Evolutionary conservation across 2,329 filamentous ascomycete genomes (phyloP).

Genomic region (Diaporthe amygdali): DNA sequence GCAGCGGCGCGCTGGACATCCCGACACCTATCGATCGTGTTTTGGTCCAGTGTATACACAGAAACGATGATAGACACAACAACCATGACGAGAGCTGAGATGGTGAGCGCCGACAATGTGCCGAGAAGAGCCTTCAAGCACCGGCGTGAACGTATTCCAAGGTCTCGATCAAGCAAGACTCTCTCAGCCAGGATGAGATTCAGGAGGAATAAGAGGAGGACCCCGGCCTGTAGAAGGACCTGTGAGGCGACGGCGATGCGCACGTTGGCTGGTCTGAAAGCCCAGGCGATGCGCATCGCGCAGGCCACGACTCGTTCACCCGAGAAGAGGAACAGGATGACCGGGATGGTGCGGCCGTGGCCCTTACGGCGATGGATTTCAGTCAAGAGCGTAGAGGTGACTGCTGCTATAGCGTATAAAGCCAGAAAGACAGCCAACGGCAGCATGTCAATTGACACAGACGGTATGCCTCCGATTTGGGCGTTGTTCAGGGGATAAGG

Average conservation of each 20-base stretch:
- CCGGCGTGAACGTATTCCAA: constrained; percentile 70
- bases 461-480: constrained; percentile 63
- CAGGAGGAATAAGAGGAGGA: constrained; percentile 76
- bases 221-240: constrained; percentile 75
- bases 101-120: constrained; percentile 62
- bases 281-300: constrained; percentile 58
- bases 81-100: constrained; percentile 67
- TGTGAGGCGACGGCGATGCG: constrained; percentile 61
- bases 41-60: constrained; percentile 67
- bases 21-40: constrained; percentile 57
- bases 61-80: constrained; percentile 69
- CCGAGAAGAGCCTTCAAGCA: constrained; percentile 58
- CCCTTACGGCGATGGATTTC: constrained; percentile 52
- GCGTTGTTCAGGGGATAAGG: constrained; percentile 51
- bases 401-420: constrained; percentile 58
- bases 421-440: constrained; percentile 66
- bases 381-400: constrained; percentile 62
- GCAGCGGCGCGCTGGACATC: constrained; percentile 67
- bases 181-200: constrained; percentile 80
- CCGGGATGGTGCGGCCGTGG: constrained; percentile 65
- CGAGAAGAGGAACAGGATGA: constrained; percentile 62
- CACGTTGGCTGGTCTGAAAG: constrained; percentile 43
- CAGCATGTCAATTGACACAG: constrained; percentile 63
- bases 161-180: constrained; percentile 76
- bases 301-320: constrained; percentile 59